phyloP scores from a whole-genome alignment of 2,329 filamentous ascomycete species.

The Ophiostoma angusticollis region DNA sequence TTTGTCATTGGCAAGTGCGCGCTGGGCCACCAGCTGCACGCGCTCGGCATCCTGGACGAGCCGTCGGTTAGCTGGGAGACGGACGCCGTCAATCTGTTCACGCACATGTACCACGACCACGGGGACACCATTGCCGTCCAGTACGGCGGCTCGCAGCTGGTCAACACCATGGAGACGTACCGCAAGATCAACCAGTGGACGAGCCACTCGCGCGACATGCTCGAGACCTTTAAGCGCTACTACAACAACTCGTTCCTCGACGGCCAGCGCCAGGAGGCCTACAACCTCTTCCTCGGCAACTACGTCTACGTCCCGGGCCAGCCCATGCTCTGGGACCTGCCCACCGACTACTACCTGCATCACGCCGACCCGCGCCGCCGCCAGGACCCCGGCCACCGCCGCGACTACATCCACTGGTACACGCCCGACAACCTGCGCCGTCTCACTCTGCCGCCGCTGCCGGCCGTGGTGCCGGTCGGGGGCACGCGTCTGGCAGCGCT shows the following conservation, averaged over 20 bases:
- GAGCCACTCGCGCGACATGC: slow-evolving; percentile 94
- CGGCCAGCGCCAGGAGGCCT: slow-evolving; percentile 93
- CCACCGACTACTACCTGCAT: slow-evolving; percentile 92
- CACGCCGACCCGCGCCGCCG: slow-evolving; percentile 71
- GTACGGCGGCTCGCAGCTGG: slow-evolving; percentile 91
- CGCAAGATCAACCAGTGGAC: slow-evolving; percentile 99
- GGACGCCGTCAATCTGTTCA: slow-evolving; percentile 90
- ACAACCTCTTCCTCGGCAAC: slow-evolving; percentile 93
- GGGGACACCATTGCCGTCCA: slow-evolving; percentile 96
- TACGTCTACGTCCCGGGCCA: slow-evolving; percentile 80
- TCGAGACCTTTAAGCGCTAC: slow-evolving; percentile 96
- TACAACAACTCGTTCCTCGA: slow-evolving; percentile 97
- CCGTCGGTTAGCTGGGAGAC: slow-evolving; percentile 80
- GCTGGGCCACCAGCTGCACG: slow-evolving; percentile 81
- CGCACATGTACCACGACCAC: slow-evolving; percentile 96
- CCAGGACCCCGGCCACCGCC: slow-evolving; percentile 26
- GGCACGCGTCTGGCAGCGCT: slow-evolving; percentile 31
- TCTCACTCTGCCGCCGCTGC: slow-evolving; percentile 40
- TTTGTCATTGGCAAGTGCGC: slow-evolving; percentile 96
- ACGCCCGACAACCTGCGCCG: slow-evolving; percentile 58
- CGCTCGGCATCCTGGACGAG: slow-evolving; percentile 71
- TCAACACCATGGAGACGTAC: slow-evolving; percentile 99
- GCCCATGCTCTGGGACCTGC: slow-evolving; percentile 92
- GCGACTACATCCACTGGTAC: slow-evolving; percentile 81
- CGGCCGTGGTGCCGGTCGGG: slow-evolving; percentile 22